Conservation (phyloP, 2,329 filamentous ascomycete species). For the Penicillium brasilianum region DNA sequence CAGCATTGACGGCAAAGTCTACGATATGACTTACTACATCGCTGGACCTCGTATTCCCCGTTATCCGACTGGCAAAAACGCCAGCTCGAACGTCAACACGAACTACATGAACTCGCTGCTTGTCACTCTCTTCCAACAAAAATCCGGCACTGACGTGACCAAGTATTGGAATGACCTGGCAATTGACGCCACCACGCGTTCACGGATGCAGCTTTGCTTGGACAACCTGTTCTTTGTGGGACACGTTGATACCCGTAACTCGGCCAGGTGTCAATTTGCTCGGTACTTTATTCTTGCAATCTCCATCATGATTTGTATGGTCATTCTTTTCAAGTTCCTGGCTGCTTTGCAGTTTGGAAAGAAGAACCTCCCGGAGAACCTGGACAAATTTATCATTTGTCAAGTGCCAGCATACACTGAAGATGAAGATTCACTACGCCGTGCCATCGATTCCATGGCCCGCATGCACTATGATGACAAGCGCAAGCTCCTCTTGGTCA, state of each 20-base stretch:
- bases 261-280: conserved; percentile 80
- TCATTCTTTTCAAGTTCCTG: conserved; percentile 95
- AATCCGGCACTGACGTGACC: conserved; percentile 78
- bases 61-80: conserved; percentile 59
- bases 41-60: conserved; percentile 71
- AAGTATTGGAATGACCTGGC: conserved; percentile 78
- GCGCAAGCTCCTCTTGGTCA: conserved; percentile 92
- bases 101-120: conserved; percentile 83
- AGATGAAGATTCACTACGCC: conserved; percentile 94
- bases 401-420: conserved; percentile 98
- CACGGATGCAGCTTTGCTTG: conserved; percentile 78
- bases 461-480: conserved; percentile 97
- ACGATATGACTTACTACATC: conserved; percentile 86
- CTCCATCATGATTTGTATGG: conserved; percentile 75
- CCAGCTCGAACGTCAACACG: conserved; percentile 57
- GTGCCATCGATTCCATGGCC: conserved; percentile 94
- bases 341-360: conserved; percentile 91
- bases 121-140: conserved; percentile 75
- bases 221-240: conserved; percentile 96
- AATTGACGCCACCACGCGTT: conserved; percentile 62
- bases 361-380: conserved; percentile 90
- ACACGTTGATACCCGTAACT: conserved; percentile 88
- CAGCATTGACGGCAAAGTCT: conserved; percentile 78
- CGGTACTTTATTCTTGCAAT: conserved; percentile 88
- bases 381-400: conserved; percentile 98